Evolutionary conservation across 768 basidiomycete species (phyloP).

Genomic region (Suillus weaverae): DNA sequence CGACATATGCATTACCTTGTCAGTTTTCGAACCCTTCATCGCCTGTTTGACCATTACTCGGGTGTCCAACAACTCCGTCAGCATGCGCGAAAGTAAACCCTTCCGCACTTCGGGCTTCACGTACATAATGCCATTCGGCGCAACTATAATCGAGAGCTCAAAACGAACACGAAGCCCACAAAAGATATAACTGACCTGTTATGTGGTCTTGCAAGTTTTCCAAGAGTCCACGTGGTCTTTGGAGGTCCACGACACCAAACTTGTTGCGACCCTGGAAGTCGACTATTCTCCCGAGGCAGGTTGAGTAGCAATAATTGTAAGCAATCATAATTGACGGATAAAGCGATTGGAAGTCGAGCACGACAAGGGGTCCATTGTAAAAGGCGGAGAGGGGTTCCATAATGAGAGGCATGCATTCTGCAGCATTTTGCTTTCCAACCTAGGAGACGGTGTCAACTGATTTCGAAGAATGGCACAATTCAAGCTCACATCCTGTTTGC

Average conservation of each 20-base stretch:
- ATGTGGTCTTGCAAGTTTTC: conserved; percentile 74
- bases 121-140: conserved; percentile 95
- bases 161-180: not conserved
- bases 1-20: conserved; percentile 58
- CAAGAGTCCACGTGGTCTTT: conserved; percentile 66
- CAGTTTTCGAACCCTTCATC: conserved; percentile 76
- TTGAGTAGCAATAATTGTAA: conserved; percentile 97
- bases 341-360: conserved; percentile 94
- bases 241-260: conserved; percentile 78
- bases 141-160: conserved; percentile 51
- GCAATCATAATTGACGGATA: conserved; percentile 99
- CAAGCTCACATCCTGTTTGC: conserved; percentile 68
- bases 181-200: conserved; percentile 49
- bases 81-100: conserved; percentile 87
- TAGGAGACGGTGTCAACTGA: conserved; percentile 31
- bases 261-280: conserved; percentile 88
- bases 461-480: not conserved
- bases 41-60: conserved; percentile 98
- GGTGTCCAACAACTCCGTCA: conserved; percentile 89
- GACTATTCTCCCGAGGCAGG: conserved; percentile 86
- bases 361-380: conserved; percentile 89
- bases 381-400: conserved; percentile 94
- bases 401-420: conserved; percentile 92
- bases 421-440: conserved; percentile 96
- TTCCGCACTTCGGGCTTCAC: conserved; percentile 82